phyloP scores from a whole-genome alignment of 495 filamentous ascomycete species.

The Astrothelium macrocarpum region DNA sequence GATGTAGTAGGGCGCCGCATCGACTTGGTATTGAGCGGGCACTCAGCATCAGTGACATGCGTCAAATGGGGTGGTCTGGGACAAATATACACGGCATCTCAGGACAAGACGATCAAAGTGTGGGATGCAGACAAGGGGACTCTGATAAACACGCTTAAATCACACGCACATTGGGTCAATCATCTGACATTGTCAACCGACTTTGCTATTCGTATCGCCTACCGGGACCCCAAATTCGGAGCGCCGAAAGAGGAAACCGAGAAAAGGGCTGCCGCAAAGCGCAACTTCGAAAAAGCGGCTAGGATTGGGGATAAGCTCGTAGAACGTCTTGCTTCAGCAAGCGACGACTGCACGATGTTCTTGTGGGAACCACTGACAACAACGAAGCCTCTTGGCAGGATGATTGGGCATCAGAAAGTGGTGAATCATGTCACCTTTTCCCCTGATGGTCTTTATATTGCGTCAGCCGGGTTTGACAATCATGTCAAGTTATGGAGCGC shows the following conservation, averaged over 20 bases:
- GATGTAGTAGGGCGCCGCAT: slow-evolving; percentile 66
- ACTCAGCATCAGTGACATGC: slow-evolving; percentile 79
- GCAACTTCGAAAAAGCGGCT: slow-evolving; percentile 78
- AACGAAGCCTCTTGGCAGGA: slow-evolving; percentile 74
- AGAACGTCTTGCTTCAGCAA: slow-evolving; percentile 81
- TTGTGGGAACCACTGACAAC: slow-evolving; percentile 80
- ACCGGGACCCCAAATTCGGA: slow-evolving; percentile 62
- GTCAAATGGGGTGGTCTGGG: slow-evolving; percentile 92
- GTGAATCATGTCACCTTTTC: slow-evolving; percentile 95
- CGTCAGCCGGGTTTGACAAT: slow-evolving; percentile 85
- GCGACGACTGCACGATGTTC: slow-evolving; percentile 94
- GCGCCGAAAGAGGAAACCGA: slow-evolving; percentile 33
- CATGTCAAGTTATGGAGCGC: slow-evolving; percentile 80
- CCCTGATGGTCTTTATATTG: slow-evolving; percentile 75
- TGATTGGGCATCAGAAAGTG: slow-evolving; percentile 89
- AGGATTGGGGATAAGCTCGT: slow-evolving; percentile 66
- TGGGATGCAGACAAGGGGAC: slow-evolving; percentile 78
- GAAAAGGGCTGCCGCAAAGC: slow-evolving; percentile 68
- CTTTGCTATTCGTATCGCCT: slow-evolving; percentile 77
- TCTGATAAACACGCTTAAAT: slow-evolving; percentile 63
- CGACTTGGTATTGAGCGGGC: slow-evolving; percentile 73
- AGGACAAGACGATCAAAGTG: slow-evolving; percentile 87
- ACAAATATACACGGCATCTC: slow-evolving; percentile 76
- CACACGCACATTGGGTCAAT: slow-evolving; percentile 93
- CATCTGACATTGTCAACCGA: slow-evolving; percentile 92